phyloP scores from a whole-genome alignment of 2,329 filamentous ascomycete species.

The Sarocladium oryzae region DNA sequence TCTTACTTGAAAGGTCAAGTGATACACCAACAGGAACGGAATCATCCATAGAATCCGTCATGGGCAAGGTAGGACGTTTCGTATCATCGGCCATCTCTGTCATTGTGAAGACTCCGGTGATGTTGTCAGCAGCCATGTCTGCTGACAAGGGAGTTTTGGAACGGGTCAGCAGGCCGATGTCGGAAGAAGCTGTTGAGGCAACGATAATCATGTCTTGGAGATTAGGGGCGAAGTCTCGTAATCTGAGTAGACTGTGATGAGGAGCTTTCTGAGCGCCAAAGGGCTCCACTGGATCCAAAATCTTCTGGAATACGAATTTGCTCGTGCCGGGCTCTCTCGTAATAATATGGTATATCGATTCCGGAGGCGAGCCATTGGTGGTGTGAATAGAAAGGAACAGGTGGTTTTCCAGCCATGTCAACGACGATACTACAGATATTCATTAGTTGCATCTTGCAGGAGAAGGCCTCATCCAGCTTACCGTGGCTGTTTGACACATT shows the following conservation, averaged over 20 bases:
- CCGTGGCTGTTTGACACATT: conserved; percentile 60
- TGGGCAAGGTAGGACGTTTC: conserved; percentile 67
- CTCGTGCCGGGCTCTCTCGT: conserved; percentile 52
- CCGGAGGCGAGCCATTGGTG: conserved; percentile 45
- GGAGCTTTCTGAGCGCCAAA: conserved; percentile 62
- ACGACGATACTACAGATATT: conserved; percentile 56
- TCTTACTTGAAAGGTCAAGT: conserved; percentile 76
- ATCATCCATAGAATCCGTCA: conserved; percentile 50
- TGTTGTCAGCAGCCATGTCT: conserved; percentile 50
- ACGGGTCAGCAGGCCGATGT: conserved; percentile 72
- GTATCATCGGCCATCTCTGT: conserved; percentile 69
- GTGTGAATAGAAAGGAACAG: conserved; percentile 78
- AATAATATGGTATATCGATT: conserved; percentile 74
- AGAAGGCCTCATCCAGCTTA: conserved; percentile 33
- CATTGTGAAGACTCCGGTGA: conserved; percentile 64
- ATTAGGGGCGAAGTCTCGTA: conserved; percentile 74
- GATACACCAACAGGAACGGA: conserved; percentile 78
- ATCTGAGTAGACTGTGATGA: conserved; percentile 69
- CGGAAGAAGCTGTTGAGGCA: conserved; percentile 70
- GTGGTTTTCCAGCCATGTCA: conserved; percentile 85
- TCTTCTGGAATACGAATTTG: conserved; percentile 65
- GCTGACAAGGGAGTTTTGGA: conserved; percentile 61
- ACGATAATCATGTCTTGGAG: conserved; percentile 78
- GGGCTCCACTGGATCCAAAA: conserved; percentile 67
- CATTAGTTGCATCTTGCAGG: conserved; percentile 13